A percentile compares a stretch with the other conserved stretches of the same genome.
phyloP scores from a whole-genome alignment of 192 early-diverging fungal genomes.

The Funneliformis geosporum region DNA sequence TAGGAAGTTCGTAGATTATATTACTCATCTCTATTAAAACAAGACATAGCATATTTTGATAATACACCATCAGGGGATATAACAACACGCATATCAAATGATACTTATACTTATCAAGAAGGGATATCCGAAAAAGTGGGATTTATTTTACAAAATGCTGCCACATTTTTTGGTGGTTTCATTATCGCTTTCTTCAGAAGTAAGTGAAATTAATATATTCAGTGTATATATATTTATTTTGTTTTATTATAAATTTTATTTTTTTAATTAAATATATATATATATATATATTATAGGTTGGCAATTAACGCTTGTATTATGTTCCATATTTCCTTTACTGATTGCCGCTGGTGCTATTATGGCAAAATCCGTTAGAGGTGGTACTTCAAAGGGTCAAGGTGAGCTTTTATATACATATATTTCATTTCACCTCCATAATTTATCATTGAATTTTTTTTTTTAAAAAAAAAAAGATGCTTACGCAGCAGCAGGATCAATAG shows the following conservation, averaged over 20 bases:
- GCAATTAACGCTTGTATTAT: slow-evolving; percentile 36
- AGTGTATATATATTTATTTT: slow-evolving; percentile 38
- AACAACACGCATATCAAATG: slow-evolving; percentile 77
- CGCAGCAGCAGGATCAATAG: slow-evolving; percentile 80
- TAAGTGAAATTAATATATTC: slow-evolving; percentile 49
- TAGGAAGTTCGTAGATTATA: slow-evolving; percentile 61
- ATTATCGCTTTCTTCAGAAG: slow-evolving; percentile 76
- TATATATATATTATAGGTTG: background rate
- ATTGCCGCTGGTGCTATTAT: slow-evolving; percentile 37
- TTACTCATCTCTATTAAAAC: slow-evolving; percentile 71
- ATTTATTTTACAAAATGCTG: slow-evolving; percentile 60
- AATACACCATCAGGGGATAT: slow-evolving; percentile 47
- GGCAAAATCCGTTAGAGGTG: slow-evolving; percentile 50
- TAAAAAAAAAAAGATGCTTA: slow-evolving; percentile 62
- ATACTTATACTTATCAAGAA: slow-evolving; percentile 83
- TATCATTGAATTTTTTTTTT: background rate
- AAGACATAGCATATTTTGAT: slow-evolving; percentile 87
- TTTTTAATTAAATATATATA: background rate
- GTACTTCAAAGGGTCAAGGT: slow-evolving; percentile 45
- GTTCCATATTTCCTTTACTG: slow-evolving; percentile 20
- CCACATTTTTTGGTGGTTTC: slow-evolving; percentile 71
- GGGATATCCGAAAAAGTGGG: slow-evolving; percentile 82
- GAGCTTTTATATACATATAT: slow-evolving; percentile 24
- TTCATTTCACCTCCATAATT: background rate
- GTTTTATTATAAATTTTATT: too few species aligned